Evolutionary conservation across 306 rosid species (phyloP), one percentile per base, ranked within the genome.

Genomic region (Corylus americana): DNA sequence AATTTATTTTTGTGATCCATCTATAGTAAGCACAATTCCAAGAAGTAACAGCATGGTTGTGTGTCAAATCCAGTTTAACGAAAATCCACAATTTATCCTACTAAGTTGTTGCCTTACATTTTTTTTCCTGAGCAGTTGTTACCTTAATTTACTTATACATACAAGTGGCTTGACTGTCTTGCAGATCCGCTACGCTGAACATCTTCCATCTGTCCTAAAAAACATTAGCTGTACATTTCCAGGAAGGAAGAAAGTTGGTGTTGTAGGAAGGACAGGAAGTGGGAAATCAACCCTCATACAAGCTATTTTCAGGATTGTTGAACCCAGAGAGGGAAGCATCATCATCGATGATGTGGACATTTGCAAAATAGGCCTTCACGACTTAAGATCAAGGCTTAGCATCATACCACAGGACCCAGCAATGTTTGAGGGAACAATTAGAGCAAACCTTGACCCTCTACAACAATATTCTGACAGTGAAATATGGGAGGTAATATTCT

Each of bases 261-360:
- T 94, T 8, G 98, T 94, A 7, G 98, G 98, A 83, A 91, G 98
- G 14, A 95, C 98, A 0, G 98, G 98, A 7, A 95, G 98, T 64
- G 98, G 98, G 71, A 95, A 95, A 85, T 92, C 98, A 69, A 95
- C 98, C 18, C 95, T 95, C 61, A 95, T 95, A 64, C 98, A 94
- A 11, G 98, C 97, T 18, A 81, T 94, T 81, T 94, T 94, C 84
- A 88, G 97, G 85, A 64, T 92, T 44, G 97, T 94, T 77, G 98
- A 94, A 75, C 97, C 97, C 20, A 87, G 87, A 77, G 97, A 90
- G 54, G 98, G 98, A 84, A 90, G 89, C 89, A 91, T 94, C 20
- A 47, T 90, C 66, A 91, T 94, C 50, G 98, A 94, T 59, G 83
- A 77, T 42, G 86, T 94, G 18, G 97, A 94, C 76, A 92, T 91